phyloP scores from a whole-genome alignment of 2,329 filamentous ascomycete genomes.

The Colletotrichum sojae region DNA sequence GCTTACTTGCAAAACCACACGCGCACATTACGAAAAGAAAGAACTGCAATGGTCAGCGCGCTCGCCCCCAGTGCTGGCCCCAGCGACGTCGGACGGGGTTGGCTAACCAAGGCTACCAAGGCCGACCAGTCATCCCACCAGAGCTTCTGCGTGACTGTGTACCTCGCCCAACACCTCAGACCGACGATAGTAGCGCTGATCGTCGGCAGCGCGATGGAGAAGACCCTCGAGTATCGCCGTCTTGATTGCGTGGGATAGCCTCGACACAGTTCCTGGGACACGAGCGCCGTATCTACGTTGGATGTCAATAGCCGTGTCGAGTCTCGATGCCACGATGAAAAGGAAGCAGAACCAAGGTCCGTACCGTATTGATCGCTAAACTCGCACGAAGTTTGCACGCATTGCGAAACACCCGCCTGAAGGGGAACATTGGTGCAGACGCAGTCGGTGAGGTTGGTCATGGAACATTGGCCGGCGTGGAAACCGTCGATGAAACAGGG shows the following conservation, averaged over 20 bases:
- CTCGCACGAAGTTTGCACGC: constrained; percentile 33
- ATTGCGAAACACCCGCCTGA: constrained; percentile 32
- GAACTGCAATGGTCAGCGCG: background rate
- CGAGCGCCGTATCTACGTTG: background rate
- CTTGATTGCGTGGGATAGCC: constrained; percentile 18
- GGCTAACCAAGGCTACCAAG: constrained; percentile 26
- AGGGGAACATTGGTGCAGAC: constrained; percentile 32
- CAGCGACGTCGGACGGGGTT: too few relatives aligned
- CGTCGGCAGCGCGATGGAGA: constrained; percentile 16
- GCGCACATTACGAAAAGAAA: constrained; percentile 15
- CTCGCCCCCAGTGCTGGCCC: too few relatives aligned
- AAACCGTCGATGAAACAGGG: constrained; percentile 30
- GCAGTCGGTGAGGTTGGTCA: constrained; percentile 22
- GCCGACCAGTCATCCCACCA: constrained; percentile 41
- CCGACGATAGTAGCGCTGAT: constrained; percentile 20
- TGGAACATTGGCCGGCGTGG: constrained; percentile 24
- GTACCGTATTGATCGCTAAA: constrained; percentile 30
- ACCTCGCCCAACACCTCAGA: constrained; percentile 28
- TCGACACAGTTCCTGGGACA: constrained; percentile 23
- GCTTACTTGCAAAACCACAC: constrained; percentile 16
- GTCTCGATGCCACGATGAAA: background rate
- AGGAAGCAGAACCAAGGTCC: background rate
- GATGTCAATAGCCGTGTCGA: background rate
- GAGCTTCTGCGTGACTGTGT: constrained; percentile 10
- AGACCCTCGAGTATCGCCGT: constrained; percentile 6